Percentiles rank a stretch among this genome's conserved stretches.
Conservation (phyloP, 2,329 filamentous ascomycete species). For the Penicillium sp. region DNA sequence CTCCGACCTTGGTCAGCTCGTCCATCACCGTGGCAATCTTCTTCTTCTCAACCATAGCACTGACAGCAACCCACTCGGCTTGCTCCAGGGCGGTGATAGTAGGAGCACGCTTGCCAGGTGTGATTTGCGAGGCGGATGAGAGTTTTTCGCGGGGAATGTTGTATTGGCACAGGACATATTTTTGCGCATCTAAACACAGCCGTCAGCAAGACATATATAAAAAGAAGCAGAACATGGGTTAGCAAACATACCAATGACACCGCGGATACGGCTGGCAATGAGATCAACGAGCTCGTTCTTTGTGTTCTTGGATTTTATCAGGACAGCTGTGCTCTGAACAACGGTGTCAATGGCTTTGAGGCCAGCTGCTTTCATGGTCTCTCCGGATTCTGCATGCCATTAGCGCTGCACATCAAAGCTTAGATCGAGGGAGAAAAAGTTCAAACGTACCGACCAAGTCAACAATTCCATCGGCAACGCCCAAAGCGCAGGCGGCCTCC, state of each 20-base stretch:
- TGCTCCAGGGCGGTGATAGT: slow-evolving; percentile 88
- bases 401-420: not conserved
- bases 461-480: slow-evolving; percentile 94
- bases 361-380: slow-evolving; percentile 95
- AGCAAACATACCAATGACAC: slow-evolving; percentile 70
- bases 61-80: slow-evolving; percentile 90
- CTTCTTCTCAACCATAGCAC: slow-evolving; percentile 88
- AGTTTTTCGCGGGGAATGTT: slow-evolving; percentile 76
- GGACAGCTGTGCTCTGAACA: slow-evolving; percentile 77
- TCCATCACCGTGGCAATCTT: slow-evolving; percentile 84
- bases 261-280: slow-evolving; percentile 80
- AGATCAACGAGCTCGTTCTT: slow-evolving; percentile 78
- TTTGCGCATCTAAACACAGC: slow-evolving; percentile 64
- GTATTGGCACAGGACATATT: slow-evolving; percentile 93
- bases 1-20: slow-evolving; percentile 68
- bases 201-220: not conserved
- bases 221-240: not conserved
- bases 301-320: slow-evolving; percentile 85
- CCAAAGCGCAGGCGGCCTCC: slow-evolving; percentile 91
- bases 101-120: slow-evolving; percentile 88
- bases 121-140: slow-evolving; percentile 66
- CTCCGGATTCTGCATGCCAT: slow-evolving; percentile 71
- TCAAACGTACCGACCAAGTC: slow-evolving; percentile 75
- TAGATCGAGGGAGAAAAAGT: not conserved
- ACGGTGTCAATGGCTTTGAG: slow-evolving; percentile 94